These are phyloP conservation scores for Leucocoprinus leucothites DNA, from an alignment of 768 basidiomycete species.

Conservation along the genomic window DNA sequence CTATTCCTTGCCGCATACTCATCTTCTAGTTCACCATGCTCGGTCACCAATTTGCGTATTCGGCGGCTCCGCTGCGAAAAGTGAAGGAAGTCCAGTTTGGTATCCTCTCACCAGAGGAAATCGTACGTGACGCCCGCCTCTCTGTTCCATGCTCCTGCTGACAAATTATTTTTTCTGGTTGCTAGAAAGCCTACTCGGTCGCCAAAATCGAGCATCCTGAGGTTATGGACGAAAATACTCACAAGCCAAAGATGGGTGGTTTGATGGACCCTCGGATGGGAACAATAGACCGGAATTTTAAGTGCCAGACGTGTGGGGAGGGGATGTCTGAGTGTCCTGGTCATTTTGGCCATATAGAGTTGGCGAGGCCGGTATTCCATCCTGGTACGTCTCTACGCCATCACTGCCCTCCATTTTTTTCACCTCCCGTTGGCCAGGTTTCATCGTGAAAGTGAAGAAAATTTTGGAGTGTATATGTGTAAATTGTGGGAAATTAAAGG, in stretches of 20 bases:
- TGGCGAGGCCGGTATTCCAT: slow-evolving; percentile 96
- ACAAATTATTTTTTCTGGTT: slow-evolving; percentile 19
- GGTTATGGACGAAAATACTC: slow-evolving; percentile 93
- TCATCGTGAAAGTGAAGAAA: slow-evolving; percentile 99
- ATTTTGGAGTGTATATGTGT: slow-evolving; percentile 98
- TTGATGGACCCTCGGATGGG: slow-evolving; percentile 99
- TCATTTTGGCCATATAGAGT: slow-evolving; percentile 98
- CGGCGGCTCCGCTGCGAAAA: slow-evolving; percentile 91
- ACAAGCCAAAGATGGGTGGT: slow-evolving; percentile 88
- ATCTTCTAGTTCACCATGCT: slow-evolving; percentile 52
- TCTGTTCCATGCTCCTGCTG: slow-evolving; percentile 6
- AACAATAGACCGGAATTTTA: slow-evolving; percentile 95
- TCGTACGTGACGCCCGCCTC: slow-evolving; percentile 53
- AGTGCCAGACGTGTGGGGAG: slow-evolving; percentile 99
- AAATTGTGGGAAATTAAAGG: slow-evolving; percentile 97
- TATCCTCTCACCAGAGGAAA: slow-evolving; percentile 98
- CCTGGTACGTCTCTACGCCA: slow-evolving; percentile 58
- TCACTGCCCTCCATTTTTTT: neutral
- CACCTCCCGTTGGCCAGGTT: slow-evolving; percentile 44
- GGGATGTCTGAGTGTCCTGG: slow-evolving; percentile 99
- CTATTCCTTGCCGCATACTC: slow-evolving; percentile 10
- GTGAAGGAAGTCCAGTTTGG: slow-evolving; percentile 99
- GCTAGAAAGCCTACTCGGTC: slow-evolving; percentile 96
- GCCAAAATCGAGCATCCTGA: slow-evolving; percentile 99
- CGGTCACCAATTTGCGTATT: slow-evolving; percentile 88